These are phyloP conservation scores for Pseudodiploospora longispora DNA, from an alignment of 2,329 filamentous ascomycete genomes.

Conservation along the genomic window DNA sequence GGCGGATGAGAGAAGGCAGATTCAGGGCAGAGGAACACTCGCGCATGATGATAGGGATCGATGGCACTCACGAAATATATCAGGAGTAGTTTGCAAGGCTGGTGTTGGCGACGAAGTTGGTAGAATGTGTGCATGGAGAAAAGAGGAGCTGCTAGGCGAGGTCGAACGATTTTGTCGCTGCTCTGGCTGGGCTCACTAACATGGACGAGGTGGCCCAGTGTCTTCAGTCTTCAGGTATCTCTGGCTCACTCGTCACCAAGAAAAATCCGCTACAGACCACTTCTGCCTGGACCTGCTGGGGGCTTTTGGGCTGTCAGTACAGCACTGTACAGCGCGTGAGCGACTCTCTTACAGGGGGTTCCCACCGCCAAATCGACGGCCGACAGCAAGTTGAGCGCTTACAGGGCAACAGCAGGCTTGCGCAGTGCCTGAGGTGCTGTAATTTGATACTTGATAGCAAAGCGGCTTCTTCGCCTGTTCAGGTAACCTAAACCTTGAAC, in stretches of 20 bases:
- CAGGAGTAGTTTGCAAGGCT: slow-evolving; percentile 23
- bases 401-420: not conserved
- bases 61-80: slow-evolving; percentile 30
- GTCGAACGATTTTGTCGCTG: slow-evolving; percentile 33
- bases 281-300: not conserved
- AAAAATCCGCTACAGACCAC: not conserved
- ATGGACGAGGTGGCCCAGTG: slow-evolving; percentile 1
- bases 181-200: slow-evolving; percentile 15
- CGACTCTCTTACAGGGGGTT: not conserved
- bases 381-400: not conserved
- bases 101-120: slow-evolving; percentile 26
- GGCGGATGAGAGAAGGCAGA: slow-evolving; percentile 16
- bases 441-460: no score
- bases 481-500: no score
- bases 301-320: no score
- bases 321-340: not conserved
- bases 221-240: not conserved
- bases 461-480: no score
- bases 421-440: slow-evolving; percentile 1
- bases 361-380: not conserved
- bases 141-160: slow-evolving; percentile 33
- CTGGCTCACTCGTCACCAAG: slow-evolving; percentile 1
- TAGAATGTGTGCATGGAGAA: slow-evolving; percentile 35
- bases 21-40: slow-evolving; percentile 23
- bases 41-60: slow-evolving; percentile 25